Conservation (phyloP, 2,329 filamentous ascomycete genomes). For the Aspergillus persii region DNA sequence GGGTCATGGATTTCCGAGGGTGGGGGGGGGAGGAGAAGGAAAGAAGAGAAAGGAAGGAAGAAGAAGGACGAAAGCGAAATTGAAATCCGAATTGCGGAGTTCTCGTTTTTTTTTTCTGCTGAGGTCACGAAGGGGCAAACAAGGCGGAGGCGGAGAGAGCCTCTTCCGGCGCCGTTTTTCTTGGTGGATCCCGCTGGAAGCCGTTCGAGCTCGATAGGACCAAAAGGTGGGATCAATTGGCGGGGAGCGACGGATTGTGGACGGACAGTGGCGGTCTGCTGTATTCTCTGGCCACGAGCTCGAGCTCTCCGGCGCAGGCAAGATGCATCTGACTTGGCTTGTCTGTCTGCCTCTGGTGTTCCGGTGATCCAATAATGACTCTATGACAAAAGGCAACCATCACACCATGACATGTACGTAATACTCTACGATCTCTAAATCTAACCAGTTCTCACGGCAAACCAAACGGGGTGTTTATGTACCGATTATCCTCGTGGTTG, state of each 20-base stretch:
- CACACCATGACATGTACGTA: not conserved
- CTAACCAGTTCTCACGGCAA: not conserved
- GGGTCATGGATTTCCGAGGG: conserved; percentile 35
- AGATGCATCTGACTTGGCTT: too few species aligned
- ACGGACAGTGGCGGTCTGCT: too few species aligned
- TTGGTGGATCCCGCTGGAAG: not conserved
- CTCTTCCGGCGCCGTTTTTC: conserved; percentile 6
- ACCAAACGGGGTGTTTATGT: not conserved
- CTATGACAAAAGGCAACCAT: not conserved
- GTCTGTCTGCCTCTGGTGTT: too few species aligned
- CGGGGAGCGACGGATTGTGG: not conserved
- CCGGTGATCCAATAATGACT: too few species aligned
- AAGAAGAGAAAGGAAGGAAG: not conserved
- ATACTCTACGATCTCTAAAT: not conserved
- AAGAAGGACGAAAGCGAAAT: not conserved
- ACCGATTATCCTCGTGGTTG: not conserved
- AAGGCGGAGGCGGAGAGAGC: conserved; percentile 17
- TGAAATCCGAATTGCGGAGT: not conserved
- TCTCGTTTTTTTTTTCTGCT: conserved; percentile 3
- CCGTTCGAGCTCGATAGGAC: not conserved
- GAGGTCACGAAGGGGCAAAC: conserved; percentile 14
- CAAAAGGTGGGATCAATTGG: not conserved
- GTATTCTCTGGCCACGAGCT: too few species aligned
- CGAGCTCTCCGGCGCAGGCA: too few species aligned
- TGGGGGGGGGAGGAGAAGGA: not conserved